Conservation (phyloP, 1,284 basidiomycete species). For the Coriolopsis trogii region DNA sequence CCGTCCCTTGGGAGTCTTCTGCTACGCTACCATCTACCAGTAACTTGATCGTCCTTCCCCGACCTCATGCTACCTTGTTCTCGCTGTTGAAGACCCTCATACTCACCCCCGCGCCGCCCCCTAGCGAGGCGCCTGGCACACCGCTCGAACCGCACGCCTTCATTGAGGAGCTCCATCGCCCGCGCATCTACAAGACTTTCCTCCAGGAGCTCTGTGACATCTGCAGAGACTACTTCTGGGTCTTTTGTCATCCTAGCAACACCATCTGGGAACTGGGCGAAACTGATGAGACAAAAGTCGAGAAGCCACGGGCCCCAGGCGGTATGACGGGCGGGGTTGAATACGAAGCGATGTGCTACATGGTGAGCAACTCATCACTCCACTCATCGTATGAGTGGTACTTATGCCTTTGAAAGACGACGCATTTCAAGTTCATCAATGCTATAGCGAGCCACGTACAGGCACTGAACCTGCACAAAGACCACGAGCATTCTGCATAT, state of each 20-base stretch:
- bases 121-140: slow-evolving; percentile 64
- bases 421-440: slow-evolving; percentile 84
- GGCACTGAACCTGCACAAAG: slow-evolving; percentile 63
- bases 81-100: slow-evolving; percentile 71
- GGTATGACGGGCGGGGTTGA: slow-evolving; percentile 99
- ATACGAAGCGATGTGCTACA: slow-evolving; percentile 95
- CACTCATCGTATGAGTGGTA: neutral
- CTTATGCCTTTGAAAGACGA: slow-evolving; percentile 55
- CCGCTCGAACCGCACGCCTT: slow-evolving; percentile 85
- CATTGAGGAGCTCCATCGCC: slow-evolving; percentile 81
- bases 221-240: slow-evolving; percentile 97
- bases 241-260: slow-evolving; percentile 96
- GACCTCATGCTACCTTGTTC: slow-evolving; percentile 72
- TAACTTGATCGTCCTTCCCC: slow-evolving; percentile 61
- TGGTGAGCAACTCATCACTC: slow-evolving; percentile 56
- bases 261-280: slow-evolving; percentile 84
- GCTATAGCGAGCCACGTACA: slow-evolving; percentile 66
- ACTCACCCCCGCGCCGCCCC: slow-evolving; percentile 75
- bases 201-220: slow-evolving; percentile 88
- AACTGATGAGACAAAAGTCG: slow-evolving; percentile 82
- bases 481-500: slow-evolving; percentile 74
- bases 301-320: slow-evolving; percentile 92
- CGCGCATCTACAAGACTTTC: slow-evolving; percentile 90
- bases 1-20: slow-evolving; percentile 31
- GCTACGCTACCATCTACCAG: slow-evolving; percentile 39